Evolutionary conservation across 2,329 filamentous ascomycete genomes (phyloP).

Genomic region (Fusarium temperatum): DNA sequence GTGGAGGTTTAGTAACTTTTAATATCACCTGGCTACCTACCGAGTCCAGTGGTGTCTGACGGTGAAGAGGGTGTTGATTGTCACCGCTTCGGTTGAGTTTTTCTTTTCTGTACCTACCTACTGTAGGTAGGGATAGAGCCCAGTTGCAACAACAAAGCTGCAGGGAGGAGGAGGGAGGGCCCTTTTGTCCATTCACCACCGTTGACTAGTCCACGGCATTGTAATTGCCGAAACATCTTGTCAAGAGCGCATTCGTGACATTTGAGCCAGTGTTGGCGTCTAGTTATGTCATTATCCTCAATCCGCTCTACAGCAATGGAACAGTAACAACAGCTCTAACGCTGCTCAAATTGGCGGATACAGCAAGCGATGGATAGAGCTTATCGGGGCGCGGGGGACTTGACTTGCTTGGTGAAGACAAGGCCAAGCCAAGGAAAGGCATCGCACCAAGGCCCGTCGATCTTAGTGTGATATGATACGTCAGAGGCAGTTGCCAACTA

Average conservation of each 20-base stretch:
- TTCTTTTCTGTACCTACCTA: neutral
- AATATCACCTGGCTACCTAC: neutral
- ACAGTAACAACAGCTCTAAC: neutral
- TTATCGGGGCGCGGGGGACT: neutral
- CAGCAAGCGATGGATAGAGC: slow-evolving; percentile 11
- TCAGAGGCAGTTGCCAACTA: slow-evolving; percentile 5
- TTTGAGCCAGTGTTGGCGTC: neutral
- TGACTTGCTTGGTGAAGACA: neutral
- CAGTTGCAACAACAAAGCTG: neutral
- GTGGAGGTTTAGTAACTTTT: slow-evolving; percentile 19
- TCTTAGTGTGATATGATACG: slow-evolving; percentile 29
- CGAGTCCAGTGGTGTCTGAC: neutral
- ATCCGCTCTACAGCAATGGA: neutral
- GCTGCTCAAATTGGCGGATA: neutral
- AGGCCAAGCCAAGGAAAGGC: neutral
- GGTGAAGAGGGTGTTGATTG: neutral
- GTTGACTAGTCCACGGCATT: neutral
- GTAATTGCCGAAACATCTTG: slow-evolving; percentile 6
- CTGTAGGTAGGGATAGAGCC: slow-evolving; percentile 1
- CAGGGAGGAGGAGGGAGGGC: neutral
- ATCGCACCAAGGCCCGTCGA: neutral
- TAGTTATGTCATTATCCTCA: slow-evolving; percentile 5
- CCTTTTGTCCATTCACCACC: neutral
- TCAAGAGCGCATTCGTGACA: neutral
- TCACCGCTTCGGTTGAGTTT: slow-evolving; percentile 1